Conservation (phyloP, 306 rosid species). For the Astragalus glycyphyllos region DNA sequence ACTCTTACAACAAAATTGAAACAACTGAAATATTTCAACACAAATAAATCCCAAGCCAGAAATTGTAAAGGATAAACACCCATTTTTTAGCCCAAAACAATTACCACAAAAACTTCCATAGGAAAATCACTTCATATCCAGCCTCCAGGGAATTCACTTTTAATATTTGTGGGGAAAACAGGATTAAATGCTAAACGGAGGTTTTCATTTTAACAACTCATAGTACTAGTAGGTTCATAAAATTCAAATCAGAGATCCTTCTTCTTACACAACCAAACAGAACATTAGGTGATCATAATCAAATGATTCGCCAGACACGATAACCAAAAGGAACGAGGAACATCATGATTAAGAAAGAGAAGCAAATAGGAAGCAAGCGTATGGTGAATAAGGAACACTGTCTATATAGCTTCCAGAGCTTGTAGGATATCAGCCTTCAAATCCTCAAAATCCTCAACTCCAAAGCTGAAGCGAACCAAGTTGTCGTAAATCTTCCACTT, state of each 20-base stretch:
- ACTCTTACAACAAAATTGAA: not conserved
- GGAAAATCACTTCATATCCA: not conserved
- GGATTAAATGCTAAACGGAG: conserved; percentile 4
- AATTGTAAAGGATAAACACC: not conserved
- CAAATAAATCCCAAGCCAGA: too few species aligned
- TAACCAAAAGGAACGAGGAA: conserved; percentile 17
- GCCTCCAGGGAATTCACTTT: not conserved
- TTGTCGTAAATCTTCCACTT: conserved; percentile 82
- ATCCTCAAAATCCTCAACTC: conserved; percentile 93
- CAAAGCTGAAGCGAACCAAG: conserved; percentile 97
- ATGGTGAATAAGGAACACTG: conserved; percentile 23
- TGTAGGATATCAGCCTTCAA: conserved; percentile 85
- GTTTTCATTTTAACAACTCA: not conserved
- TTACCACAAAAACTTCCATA: not conserved
- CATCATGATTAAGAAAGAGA: not conserved
- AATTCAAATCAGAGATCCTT: conserved; percentile 37
- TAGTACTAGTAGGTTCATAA: not conserved
- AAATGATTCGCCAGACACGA: conserved; percentile 24
- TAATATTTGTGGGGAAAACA: not conserved
- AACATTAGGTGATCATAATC: conserved; percentile 44
- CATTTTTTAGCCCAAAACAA: not conserved
- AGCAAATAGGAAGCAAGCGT: not conserved
- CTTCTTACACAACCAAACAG: conserved; percentile 20
- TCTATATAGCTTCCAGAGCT: conserved; percentile 76
- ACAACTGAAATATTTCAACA: not conserved